These are phyloP conservation scores for Phytopythium oedochilum DNA, from an alignment of 352 stramenopile genomes.

Conservation along the genomic window DNA sequence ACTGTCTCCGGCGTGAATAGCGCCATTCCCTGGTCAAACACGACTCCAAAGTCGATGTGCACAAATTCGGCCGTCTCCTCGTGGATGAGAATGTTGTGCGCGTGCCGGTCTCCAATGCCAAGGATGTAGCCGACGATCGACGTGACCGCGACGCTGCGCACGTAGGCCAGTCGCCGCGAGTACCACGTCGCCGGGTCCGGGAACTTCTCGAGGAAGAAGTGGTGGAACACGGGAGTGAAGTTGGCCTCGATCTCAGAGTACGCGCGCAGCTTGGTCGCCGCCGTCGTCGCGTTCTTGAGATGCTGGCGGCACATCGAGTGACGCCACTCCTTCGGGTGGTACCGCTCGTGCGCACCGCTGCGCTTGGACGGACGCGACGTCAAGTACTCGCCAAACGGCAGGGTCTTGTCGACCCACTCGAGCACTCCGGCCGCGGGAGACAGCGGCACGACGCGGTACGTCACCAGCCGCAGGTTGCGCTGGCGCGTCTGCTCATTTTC, in stretches of 20 bases:
- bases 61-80: conserved; percentile 96
- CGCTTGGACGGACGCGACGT: conserved; percentile 40
- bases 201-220: conserved; percentile 98
- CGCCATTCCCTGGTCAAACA: conserved; percentile 98
- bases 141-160: conserved; percentile 94
- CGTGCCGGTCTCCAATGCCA: conserved; percentile 98
- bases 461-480: conserved; percentile 88
- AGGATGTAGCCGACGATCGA: conserved; percentile 96
- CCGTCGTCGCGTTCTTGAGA: conserved; percentile 76
- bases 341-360: conserved; percentile 89
- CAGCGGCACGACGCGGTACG: conserved; percentile 94
- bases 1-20: conserved; percentile 96
- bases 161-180: conserved; percentile 91
- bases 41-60: conserved; percentile 99
- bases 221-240: conserved; percentile 97
- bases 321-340: conserved; percentile 94
- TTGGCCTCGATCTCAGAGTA: conserved; percentile 91
- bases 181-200: conserved; percentile 93
- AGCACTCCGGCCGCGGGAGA: conserved; percentile 94
- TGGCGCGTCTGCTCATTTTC: conserved; percentile 56
- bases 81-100: conserved; percentile 98
- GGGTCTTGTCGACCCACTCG: conserved; percentile 98
- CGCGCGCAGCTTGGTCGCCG: conserved; percentile 64
- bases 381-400: conserved; percentile 93
- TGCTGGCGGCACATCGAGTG: conserved; percentile 71